Conservation (phyloP, 306 rosid genomes). For the Cucurbita pepo region DNA sequence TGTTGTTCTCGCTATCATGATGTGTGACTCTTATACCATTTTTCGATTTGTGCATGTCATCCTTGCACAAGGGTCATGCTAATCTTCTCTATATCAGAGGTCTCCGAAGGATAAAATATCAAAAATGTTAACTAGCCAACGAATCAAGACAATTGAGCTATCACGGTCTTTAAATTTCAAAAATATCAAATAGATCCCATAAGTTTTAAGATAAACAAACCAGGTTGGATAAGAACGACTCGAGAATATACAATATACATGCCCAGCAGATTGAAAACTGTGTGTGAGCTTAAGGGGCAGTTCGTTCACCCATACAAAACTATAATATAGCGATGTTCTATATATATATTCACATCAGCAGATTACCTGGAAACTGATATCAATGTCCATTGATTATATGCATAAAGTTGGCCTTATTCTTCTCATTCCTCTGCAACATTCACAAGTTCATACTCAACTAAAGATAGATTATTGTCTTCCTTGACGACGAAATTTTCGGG, state of each 20-base stretch:
- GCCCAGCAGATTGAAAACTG: not conserved
- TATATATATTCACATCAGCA: constrained; percentile 5
- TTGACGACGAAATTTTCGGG: constrained; percentile 32
- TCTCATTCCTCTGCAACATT: constrained; percentile 29
- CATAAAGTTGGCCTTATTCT: not conserved
- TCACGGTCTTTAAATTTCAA: too few species aligned
- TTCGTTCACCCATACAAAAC: not conserved
- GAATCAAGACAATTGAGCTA: too few species aligned
- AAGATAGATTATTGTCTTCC: constrained; percentile 52
- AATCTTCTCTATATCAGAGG: too few species aligned
- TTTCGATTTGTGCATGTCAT: too few species aligned
- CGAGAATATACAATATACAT: not conserved
- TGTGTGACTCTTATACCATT: too few species aligned
- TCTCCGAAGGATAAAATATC: too few species aligned
- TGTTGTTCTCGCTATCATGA: too few species aligned
- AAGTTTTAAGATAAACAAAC: too few species aligned
- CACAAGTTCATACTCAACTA: constrained; percentile 45
- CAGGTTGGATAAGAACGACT: too few species aligned
- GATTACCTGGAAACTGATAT: constrained; percentile 6
- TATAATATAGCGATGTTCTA: not conserved
- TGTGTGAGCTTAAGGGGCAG: not conserved
- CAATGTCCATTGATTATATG: not conserved
- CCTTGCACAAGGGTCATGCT: too few species aligned
- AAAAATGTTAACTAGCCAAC: too few species aligned
- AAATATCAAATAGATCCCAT: too few species aligned